A percentile compares a stretch with the other conserved stretches of the same genome.
Evolutionary conservation across 495 filamentous ascomycete genomes (phyloP).

Genomic region (Hypoxylon subgilvum): DNA sequence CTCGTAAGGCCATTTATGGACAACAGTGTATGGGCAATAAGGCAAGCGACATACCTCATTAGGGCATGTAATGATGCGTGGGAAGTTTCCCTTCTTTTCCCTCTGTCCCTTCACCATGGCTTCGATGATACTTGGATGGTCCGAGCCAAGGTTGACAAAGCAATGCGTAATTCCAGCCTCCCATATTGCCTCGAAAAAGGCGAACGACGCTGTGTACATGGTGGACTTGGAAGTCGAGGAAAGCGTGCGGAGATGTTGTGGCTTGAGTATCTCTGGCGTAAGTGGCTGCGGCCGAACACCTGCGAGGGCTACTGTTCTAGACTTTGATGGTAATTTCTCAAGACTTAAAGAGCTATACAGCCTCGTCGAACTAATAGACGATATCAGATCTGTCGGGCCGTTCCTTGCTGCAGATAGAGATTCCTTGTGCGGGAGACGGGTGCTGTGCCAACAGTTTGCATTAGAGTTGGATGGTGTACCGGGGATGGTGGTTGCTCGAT

Average conservation of each 20-base stretch:
- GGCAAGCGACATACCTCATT: conserved; percentile 68
- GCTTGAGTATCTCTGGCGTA: conserved; percentile 3
- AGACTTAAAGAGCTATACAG: conserved; percentile 9
- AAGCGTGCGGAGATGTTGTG: conserved; percentile 2
- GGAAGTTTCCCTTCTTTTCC: conserved; percentile 70
- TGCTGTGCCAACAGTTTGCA: neutral
- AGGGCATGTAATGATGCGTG: conserved; percentile 88
- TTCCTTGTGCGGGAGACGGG: conserved; percentile 6
- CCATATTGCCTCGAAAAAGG: conserved; percentile 96
- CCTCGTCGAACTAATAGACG: neutral
- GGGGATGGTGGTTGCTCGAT: conserved; percentile 13
- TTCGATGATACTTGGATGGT: conserved; percentile 90
- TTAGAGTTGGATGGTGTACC: neutral
- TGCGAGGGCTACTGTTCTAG: conserved; percentile 3
- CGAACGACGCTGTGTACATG: conserved; percentile 64
- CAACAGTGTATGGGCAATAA: neutral
- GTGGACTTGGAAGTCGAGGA: conserved; percentile 28
- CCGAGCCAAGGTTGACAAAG: conserved; percentile 95
- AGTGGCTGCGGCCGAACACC: neutral
- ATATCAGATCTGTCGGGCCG: neutral
- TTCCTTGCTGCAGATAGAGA: neutral
- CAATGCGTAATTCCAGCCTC: conserved; percentile 87
- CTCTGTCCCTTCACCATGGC: conserved; percentile 90
- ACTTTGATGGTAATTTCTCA: neutral
- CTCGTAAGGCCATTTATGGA: neutral